These are phyloP conservation scores for Fusarium goolgardi DNA, from an alignment of 2,329 filamentous ascomycete genomes.

Conservation along the genomic window DNA sequence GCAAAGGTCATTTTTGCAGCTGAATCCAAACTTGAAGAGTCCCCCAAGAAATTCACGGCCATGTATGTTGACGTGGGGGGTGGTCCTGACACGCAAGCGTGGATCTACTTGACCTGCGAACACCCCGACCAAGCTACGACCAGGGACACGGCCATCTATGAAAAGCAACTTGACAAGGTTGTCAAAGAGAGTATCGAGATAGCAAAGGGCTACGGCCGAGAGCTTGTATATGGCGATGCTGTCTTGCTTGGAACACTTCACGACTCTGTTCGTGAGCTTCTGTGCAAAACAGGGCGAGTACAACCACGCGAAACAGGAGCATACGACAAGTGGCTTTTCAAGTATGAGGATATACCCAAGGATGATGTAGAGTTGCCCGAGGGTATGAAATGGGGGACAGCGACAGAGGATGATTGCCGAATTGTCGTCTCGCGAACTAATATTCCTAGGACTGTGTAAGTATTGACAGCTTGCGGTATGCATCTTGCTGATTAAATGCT, in stretches of 20 bases:
- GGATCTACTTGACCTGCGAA: slow-evolving; percentile 69
- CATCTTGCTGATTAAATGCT: background rate
- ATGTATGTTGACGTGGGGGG: slow-evolving; percentile 71
- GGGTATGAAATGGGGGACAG: slow-evolving; percentile 66
- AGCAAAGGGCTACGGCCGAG: slow-evolving; percentile 37
- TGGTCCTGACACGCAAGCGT: slow-evolving; percentile 72
- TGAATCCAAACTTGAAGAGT: background rate
- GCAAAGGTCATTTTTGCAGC: slow-evolving; percentile 58
- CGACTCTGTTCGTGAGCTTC: slow-evolving; percentile 44
- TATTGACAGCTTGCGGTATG: background rate
- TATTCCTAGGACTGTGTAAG: slow-evolving; percentile 66
- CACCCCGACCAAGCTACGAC: slow-evolving; percentile 33
- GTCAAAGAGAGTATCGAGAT: slow-evolving; percentile 48
- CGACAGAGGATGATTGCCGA: slow-evolving; percentile 64
- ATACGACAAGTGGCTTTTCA: slow-evolving; percentile 71
- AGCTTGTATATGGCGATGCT: slow-evolving; percentile 41
- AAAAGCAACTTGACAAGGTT: slow-evolving; percentile 51
- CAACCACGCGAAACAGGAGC: slow-evolving; percentile 44
- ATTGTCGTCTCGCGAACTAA: slow-evolving; percentile 66
- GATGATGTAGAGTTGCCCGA: slow-evolving; percentile 52
- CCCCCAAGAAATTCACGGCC: slow-evolving; percentile 58
- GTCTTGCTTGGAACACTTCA: slow-evolving; percentile 55
- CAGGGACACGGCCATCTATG: slow-evolving; percentile 39
- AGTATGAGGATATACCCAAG: slow-evolving; percentile 57
- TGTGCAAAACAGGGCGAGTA: slow-evolving; percentile 46